Conservation (phyloP, 352 stramenopile genomes). For the Pythium sukuiense region DNA sequence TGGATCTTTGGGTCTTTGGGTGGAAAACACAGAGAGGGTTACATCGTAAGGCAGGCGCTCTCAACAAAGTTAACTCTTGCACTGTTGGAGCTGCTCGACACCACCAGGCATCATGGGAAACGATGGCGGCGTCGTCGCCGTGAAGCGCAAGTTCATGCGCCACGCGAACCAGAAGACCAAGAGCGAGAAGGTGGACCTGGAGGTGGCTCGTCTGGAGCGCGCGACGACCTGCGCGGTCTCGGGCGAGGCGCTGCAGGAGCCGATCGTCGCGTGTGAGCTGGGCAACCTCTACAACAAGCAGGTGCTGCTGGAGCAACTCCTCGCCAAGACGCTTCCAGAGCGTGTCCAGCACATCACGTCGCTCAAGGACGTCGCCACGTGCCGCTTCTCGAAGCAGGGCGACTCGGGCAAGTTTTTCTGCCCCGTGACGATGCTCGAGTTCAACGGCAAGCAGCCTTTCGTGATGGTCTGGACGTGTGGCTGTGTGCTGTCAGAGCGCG, state of each 20-base stretch:
- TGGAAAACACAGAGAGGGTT: neutral
- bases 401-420: slow-evolving; percentile 42
- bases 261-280: slow-evolving; percentile 86
- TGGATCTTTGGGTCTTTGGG: neutral
- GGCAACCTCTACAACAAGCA: slow-evolving; percentile 95
- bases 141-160: slow-evolving; percentile 94
- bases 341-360: slow-evolving; percentile 80
- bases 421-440: slow-evolving; percentile 84
- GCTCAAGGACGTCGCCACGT: slow-evolving; percentile 88
- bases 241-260: slow-evolving; percentile 73
- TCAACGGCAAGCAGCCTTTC: slow-evolving; percentile 89
- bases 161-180: slow-evolving; percentile 77
- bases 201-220: slow-evolving; percentile 56
- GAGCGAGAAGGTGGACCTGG: slow-evolving; percentile 64
- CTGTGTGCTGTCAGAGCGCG: slow-evolving; percentile 87
- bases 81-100: neutral
- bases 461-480: slow-evolving; percentile 78
- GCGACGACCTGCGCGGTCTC: slow-evolving; percentile 81
- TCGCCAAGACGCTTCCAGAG: slow-evolving; percentile 76
- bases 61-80: neutral
- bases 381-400: slow-evolving; percentile 37
- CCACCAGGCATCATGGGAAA: slow-evolving; percentile 75
- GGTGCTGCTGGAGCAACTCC: slow-evolving; percentile 74
- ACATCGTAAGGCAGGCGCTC: neutral
- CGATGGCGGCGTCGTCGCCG: slow-evolving; percentile 92